These are phyloP conservation scores for Ascochyta lentis DNA, from an alignment of 2,329 filamentous ascomycete species.

Conservation along the genomic window DNA sequence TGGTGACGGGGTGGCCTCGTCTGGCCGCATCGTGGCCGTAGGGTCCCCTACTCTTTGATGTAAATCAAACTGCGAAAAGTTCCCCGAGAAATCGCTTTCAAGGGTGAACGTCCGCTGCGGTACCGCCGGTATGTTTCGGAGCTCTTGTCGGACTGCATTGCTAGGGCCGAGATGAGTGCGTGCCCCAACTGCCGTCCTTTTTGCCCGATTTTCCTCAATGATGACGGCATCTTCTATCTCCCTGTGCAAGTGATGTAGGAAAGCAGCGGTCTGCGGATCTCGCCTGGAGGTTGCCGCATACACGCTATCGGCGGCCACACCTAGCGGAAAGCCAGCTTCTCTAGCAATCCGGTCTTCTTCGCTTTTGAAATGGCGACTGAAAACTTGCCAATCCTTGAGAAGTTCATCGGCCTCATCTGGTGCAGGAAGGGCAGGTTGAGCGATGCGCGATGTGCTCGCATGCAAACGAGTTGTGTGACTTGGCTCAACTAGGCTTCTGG, in stretches of 20 bases:
- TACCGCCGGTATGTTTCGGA: slow-evolving; percentile 33
- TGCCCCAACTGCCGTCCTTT: slow-evolving; percentile 32
- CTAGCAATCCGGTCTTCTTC: slow-evolving; percentile 37
- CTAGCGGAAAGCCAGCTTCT: slow-evolving; percentile 26
- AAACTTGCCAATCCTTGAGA: slow-evolving; percentile 41
- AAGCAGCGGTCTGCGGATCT: slow-evolving; percentile 36
- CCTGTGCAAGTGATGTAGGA: slow-evolving; percentile 35
- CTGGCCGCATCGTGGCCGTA: slow-evolving; percentile 20
- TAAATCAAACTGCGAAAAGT: slow-evolving; percentile 25
- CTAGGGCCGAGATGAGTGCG: slow-evolving; percentile 38
- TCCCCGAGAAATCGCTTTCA: slow-evolving; percentile 30
- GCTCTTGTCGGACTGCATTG: slow-evolving; percentile 36
- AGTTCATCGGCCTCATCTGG: slow-evolving; percentile 39
- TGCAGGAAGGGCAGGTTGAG: slow-evolving; percentile 29
- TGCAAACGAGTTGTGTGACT: slow-evolving; percentile 34
- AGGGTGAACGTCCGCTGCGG: slow-evolving; percentile 37
- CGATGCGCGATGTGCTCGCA: slow-evolving; percentile 21
- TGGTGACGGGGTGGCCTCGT: slow-evolving; percentile 16
- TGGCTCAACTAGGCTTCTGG: slow-evolving; percentile 35
- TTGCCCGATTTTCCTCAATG: slow-evolving; percentile 42
- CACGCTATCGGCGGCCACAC: slow-evolving; percentile 30
- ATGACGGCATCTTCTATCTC: slow-evolving; percentile 42
- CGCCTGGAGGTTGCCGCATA: slow-evolving; percentile 24
- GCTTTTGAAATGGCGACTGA: slow-evolving; percentile 36
- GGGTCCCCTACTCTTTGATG: slow-evolving; percentile 20